These are phyloP conservation scores for Sphenostylis stenocarpa DNA, from an alignment of 306 rosid genomes.

Conservation along the genomic window DNA sequence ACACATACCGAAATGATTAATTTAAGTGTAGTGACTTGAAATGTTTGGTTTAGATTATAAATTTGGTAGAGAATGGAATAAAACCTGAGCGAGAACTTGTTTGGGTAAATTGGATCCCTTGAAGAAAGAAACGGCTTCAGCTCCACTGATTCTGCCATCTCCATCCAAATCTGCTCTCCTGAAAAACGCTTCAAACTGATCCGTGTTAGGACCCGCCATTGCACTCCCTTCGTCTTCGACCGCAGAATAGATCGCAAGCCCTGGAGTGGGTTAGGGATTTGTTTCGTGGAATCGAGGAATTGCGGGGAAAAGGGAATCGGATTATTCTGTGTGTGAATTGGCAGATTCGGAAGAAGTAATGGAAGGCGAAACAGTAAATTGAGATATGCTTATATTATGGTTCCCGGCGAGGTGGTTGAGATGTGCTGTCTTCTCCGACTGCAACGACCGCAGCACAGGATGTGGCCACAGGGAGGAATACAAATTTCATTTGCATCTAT, in stretches of 20 bases:
- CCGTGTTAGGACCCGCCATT: slow-evolving; percentile 61
- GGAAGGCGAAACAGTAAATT: neutral
- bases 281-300: slow-evolving; percentile 29
- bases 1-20: neutral
- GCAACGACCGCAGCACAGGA: slow-evolving; percentile 32
- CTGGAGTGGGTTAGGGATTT: slow-evolving; percentile 32
- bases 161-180: slow-evolving; percentile 94
- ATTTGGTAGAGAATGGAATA: neutral
- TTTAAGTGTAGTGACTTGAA: slow-evolving; percentile 1
- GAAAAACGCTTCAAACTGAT: slow-evolving; percentile 81
- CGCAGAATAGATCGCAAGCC: slow-evolving; percentile 31
- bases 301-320: neutral
- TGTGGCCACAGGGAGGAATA: slow-evolving; percentile 11
- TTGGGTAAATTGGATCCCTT: slow-evolving; percentile 83
- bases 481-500: neutral
- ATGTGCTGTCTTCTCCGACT: slow-evolving; percentile 27
- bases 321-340: neutral
- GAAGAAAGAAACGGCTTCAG: slow-evolving; percentile 87
- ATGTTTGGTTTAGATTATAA: neutral
- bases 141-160: slow-evolving; percentile 93
- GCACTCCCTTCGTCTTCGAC: neutral
- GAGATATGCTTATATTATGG: no score
- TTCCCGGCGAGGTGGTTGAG: slow-evolving; percentile 34
- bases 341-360: slow-evolving; percentile 18
- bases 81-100: slow-evolving; percentile 89